These are phyloP conservation scores for Limonium bicolor DNA, from an alignment of 148 eudicot species.

Conservation along the genomic window DNA sequence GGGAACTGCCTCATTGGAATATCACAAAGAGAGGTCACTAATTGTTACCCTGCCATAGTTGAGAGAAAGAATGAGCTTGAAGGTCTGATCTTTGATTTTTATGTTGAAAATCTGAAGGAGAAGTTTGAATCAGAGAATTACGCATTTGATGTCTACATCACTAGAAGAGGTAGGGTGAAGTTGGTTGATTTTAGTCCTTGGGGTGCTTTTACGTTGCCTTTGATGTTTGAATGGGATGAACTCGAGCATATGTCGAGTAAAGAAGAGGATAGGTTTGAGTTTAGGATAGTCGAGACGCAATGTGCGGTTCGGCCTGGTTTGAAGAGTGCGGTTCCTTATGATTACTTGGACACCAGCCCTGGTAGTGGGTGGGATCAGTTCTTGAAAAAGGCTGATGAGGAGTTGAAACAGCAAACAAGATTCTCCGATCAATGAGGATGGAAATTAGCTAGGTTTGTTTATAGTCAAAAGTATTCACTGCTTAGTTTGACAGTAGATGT, in stretches of 20 bases:
- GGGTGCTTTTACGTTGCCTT: constrained; percentile 61
- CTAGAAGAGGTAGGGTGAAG: constrained; percentile 40
- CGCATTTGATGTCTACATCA: constrained; percentile 76
- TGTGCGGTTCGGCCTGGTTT: constrained; percentile 71
- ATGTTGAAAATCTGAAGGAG: constrained; percentile 24
- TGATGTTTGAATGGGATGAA: constrained; percentile 82
- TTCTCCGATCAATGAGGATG: too few relatives aligned
- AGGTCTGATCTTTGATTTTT: constrained; percentile 34
- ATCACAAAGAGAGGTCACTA: constrained; percentile 85
- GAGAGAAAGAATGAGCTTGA: constrained; percentile 37
- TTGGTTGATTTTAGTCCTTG: constrained; percentile 90
- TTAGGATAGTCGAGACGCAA: constrained; percentile 58
- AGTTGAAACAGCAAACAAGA: constrained; percentile 32
- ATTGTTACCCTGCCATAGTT: constrained; percentile 43
- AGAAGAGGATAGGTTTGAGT: constrained; percentile 25
- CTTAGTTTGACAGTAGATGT: too few relatives aligned
- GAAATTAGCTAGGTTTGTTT: too few relatives aligned
- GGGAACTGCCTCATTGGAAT: constrained; percentile 38
- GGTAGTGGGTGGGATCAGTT: constrained; percentile 99
- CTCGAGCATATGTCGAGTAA: constrained; percentile 20
- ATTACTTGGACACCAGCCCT: constrained; percentile 66
- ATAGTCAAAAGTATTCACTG: too few relatives aligned
- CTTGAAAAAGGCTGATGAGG: constrained; percentile 50
- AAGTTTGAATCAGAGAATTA: constrained; percentile 51
- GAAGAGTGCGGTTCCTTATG: constrained; percentile 88